Percentiles rank a stretch among this genome's conserved stretches.
These are phyloP conservation scores for Jamesozyma piceae DNA, from an alignment of 805 yeast species.

Conservation along the genomic window DNA sequence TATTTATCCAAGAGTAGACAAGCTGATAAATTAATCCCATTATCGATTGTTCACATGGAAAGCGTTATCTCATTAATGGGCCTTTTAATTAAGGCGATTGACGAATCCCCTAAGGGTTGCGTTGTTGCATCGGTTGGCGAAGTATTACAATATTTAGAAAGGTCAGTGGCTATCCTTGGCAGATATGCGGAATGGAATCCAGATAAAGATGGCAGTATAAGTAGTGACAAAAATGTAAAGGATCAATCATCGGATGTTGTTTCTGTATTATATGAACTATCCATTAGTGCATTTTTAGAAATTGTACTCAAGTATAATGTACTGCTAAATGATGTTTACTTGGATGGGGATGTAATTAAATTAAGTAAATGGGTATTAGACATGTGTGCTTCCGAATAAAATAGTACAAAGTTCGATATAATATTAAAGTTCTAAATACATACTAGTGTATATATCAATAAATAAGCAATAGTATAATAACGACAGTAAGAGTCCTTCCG, in stretches of 20 bases:
- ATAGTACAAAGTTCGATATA: not conserved
- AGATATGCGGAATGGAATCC: constrained; percentile 34
- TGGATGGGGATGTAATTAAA: constrained; percentile 54
- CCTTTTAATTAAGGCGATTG: constrained; percentile 42
- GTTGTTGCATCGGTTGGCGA: constrained; percentile 50
- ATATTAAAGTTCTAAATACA: not conserved
- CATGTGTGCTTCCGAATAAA: constrained; percentile 19
- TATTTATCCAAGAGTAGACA: constrained; percentile 35
- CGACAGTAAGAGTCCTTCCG: no score
- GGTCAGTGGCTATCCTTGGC: constrained; percentile 47
- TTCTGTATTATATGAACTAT: constrained; percentile 50
- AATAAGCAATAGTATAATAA: no score
- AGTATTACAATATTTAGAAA: constrained; percentile 48
- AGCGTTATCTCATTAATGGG: constrained; percentile 50
- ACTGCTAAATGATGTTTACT: constrained; percentile 52
- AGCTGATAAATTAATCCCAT: constrained; percentile 50
- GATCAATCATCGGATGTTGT: constrained; percentile 35
- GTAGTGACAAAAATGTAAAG: constrained; percentile 12
- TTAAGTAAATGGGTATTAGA: constrained; percentile 69
- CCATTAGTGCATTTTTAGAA: constrained; percentile 55
- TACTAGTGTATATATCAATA: not conserved
- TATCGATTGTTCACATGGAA: constrained; percentile 58
- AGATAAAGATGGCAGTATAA: not conserved
- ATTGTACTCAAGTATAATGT: constrained; percentile 56
- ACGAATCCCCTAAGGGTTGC: constrained; percentile 51